These are phyloP conservation scores for Dendrobium officinale DNA, from an alignment of 106 monocot species.

Conservation along the genomic window DNA sequence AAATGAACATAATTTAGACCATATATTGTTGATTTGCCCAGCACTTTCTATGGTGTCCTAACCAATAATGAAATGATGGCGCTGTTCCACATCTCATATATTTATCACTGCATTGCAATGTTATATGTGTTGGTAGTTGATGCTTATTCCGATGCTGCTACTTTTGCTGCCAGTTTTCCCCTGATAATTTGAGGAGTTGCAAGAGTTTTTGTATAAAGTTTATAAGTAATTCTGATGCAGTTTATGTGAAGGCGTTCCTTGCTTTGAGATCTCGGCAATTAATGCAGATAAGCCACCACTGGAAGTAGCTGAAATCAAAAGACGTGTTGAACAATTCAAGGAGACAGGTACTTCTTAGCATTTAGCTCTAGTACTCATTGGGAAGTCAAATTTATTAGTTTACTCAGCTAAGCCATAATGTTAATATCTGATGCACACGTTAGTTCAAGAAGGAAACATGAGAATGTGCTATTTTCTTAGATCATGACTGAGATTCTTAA, in stretches of 20 bases:
- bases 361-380: neutral
- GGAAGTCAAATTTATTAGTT: neutral
- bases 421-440: neutral
- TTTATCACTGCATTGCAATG: neutral
- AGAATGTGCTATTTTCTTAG: neutral
- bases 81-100: neutral
- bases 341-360: slow-evolving; percentile 44
- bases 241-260: slow-evolving; percentile 63
- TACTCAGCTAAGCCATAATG: neutral
- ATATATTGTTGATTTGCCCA: neutral
- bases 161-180: neutral
- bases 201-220: neutral
- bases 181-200: neutral
- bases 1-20: neutral
- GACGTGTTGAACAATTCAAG: slow-evolving; percentile 72
- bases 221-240: slow-evolving; percentile 32
- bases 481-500: neutral
- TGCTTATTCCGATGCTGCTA: neutral
- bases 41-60: neutral
- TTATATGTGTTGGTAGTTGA: neutral
- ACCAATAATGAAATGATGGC: neutral
- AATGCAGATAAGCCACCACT: slow-evolving; percentile 95
- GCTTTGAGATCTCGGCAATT: slow-evolving; percentile 90
- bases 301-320: slow-evolving; percentile 73
- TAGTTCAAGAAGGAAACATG: neutral